Conservation (phyloP, 768 basidiomycete species). For the Mrakia frigida region DNA sequence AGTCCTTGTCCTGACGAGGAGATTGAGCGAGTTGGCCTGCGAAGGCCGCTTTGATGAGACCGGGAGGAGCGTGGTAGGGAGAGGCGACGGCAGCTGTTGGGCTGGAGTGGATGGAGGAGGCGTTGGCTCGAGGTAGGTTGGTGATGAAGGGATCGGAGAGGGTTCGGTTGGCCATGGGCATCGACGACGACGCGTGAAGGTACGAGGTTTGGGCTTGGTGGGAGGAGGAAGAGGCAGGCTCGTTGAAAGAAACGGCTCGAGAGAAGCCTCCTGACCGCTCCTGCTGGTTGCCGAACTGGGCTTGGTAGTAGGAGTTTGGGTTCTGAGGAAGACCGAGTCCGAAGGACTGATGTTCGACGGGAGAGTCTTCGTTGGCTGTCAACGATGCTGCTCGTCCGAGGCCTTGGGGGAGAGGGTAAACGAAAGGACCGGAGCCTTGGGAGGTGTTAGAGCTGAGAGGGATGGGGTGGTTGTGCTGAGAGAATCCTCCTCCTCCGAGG, state of each 20-base stretch:
- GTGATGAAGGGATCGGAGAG: conserved; percentile 21
- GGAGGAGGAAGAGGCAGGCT: background rate
- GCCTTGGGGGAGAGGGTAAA: background rate
- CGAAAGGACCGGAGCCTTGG: background rate
- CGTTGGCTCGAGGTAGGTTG: background rate
- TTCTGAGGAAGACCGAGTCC: background rate
- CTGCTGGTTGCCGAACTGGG: background rate
- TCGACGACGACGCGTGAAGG: conserved; percentile 14
- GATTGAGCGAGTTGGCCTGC: conserved; percentile 6
- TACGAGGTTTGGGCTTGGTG: conserved; percentile 10
- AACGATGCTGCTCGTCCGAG: background rate
- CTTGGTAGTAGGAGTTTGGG: background rate
- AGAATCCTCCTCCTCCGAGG: background rate
- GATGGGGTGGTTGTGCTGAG: background rate
- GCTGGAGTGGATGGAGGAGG: conserved; percentile 13
- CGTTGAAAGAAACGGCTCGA: background rate
- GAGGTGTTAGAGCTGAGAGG: background rate
- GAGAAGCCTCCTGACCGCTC: background rate
- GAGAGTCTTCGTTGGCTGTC: background rate
- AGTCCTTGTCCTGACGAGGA: conserved; percentile 18
- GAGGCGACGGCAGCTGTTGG: background rate
- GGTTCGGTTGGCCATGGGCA: background rate
- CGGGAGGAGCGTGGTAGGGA: conserved; percentile 2
- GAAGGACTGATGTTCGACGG: background rate
- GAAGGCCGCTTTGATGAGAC: conserved; percentile 1